Evolutionary conservation across 2,329 filamentous ascomycete species (phyloP), one percentile per base, ranked within the genome.

Genomic region (Ceratocystis eucalypticola): DNA sequence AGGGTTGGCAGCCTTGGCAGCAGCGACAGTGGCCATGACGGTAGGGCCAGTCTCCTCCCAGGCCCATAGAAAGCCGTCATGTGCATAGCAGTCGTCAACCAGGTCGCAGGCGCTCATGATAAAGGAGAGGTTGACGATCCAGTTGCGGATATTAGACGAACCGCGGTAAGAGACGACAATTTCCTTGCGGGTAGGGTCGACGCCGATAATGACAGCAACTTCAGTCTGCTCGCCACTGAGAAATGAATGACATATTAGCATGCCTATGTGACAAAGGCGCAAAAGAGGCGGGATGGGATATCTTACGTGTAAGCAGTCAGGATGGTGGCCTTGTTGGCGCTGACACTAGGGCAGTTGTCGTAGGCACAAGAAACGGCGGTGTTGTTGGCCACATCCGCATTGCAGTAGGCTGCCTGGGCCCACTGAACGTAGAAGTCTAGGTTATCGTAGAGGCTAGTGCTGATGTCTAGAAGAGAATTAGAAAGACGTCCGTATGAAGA

Each of bases 121-220:
- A 70, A 83, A 79, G 62, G 75, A 69, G 62, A 81, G 67, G 71
- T 88, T 80, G 64, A 82, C 77, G 70, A 87, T 76, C 79, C 80
- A 87, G 77, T 88, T 88, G 64, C 79, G 79, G 68, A 86, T 70
- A 55, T 81, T 83, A 68, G 74, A 73, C 62, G 80, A 82, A 70
- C 87, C 86, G 50, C 84, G 81, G 74, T 86, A 78, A 41, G 83
- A 78, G 53, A 87, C 72, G 61, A 88, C 81, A 68, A 88, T 83
- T 67, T 82, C 76, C 65, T 77, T 70, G 69, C 77, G 78, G 28
- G 71, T 72, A 20, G 75, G 69, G 72, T 86, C 83, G 25, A 78
- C 74, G 30, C 79, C 77, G 25, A 84, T 76, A 67, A 81, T 82
- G 66, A 80, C 82, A 45, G 78, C 73, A 57, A 80, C 76, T 67